Evolutionary conservation across 1,139 yeast genomes (phyloP).

Genomic region (Arxiozyma telluris): DNA sequence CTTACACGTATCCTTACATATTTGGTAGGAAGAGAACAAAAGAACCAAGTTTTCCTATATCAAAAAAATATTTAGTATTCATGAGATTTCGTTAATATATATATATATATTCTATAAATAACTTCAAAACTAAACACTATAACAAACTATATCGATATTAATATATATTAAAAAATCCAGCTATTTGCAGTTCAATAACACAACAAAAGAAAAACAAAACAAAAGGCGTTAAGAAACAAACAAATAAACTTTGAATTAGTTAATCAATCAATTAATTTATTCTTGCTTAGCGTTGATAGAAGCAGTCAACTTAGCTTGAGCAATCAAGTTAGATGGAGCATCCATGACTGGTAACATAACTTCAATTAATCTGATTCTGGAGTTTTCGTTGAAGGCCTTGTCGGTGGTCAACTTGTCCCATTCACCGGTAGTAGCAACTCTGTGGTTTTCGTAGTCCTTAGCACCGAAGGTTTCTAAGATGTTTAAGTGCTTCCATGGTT

Average conservation of each 20-base stretch:
- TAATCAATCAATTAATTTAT: constrained; percentile 7
- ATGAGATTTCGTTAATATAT: constrained; percentile 1
- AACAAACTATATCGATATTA: too few species aligned
- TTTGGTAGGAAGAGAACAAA: background rate
- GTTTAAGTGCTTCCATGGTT: constrained; percentile 70
- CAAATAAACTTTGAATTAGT: background rate
- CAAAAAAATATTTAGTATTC: background rate
- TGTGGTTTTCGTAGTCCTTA: constrained; percentile 40
- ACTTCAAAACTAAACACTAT: background rate
- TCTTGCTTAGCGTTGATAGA: constrained; percentile 42
- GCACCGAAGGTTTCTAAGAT: constrained; percentile 69
- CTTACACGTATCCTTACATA: too few species aligned
- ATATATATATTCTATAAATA: background rate
- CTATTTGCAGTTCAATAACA: too few species aligned
- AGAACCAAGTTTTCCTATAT: background rate
- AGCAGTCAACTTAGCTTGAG: constrained; percentile 74
- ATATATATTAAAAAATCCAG: too few species aligned
- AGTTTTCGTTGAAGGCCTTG: constrained; percentile 38
- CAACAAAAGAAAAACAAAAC: too few species aligned
- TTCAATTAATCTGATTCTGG: constrained; percentile 69
- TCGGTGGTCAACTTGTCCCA: constrained; percentile 49
- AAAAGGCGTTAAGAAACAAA: background rate
- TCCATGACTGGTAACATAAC: constrained; percentile 73
- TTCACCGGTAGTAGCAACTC: constrained; percentile 58
- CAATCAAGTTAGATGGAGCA: constrained; percentile 65